Evolutionary conservation across 495 filamentous ascomycete species (phyloP), one percentile per base, ranked within the genome.

Genomic region (Aspergillus nidulans): DNA sequence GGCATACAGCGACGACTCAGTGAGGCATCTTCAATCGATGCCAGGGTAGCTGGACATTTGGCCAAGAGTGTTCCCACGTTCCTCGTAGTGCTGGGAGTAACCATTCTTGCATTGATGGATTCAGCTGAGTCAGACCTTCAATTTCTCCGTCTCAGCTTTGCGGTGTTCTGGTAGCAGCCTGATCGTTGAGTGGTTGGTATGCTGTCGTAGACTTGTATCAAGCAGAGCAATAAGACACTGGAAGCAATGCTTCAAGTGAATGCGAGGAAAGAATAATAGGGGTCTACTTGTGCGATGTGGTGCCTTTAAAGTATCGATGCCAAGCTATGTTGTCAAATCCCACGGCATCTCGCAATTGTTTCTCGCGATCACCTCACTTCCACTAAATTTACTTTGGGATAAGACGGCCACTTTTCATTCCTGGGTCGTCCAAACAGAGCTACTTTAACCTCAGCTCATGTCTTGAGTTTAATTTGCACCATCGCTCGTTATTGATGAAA

Each of bases 291-390:
- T 24, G 26, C 18, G 52, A 23, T 25, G 53, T 43, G 38, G 53
- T 56, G 44, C 55, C 52, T 58, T 56, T 64, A 61, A 58, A 61
- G 32, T 55, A 58, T 19, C 32, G 30, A 16, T 57, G 71, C 71
- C 69, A 74, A 74, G 71, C 61, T 55, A 62, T 46, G 36, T 42
- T 62, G 58, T 61, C 53, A 63, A 45, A 23, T 36, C 38, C 15
- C 19, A 20, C n/a, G 7, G 43, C 7, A 54, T 60, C 56, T 70
- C 71, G 71, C 71, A 60, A 74, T 74, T 59, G 63, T 50, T 52
- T 55, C 47, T 40, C 55, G 52, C 58, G 52, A 74, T 72, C 71
- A 74, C 71, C 64, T 74, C 70, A 73, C 53, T 68, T 46, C 28
- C n/a, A 38, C 40, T 40, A 52, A 53, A 43, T 45, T 46, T 36